These are phyloP conservation scores for Monosporascus ibericus DNA, from an alignment of 2,329 filamentous ascomycete genomes.

Conservation along the genomic window DNA sequence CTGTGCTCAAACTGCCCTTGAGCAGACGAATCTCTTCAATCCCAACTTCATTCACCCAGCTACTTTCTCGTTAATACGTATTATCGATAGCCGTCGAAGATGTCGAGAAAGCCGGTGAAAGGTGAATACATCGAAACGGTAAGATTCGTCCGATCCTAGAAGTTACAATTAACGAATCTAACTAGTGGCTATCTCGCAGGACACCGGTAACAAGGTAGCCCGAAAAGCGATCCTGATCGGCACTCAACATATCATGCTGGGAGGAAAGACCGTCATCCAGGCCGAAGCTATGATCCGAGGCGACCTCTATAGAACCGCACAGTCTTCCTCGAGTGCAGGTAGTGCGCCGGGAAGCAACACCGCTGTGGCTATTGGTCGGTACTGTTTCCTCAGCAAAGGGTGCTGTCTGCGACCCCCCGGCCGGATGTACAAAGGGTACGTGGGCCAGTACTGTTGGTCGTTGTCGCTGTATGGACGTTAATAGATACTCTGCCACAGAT, in stretches of 20 bases:
- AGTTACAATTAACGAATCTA: too few species aligned
- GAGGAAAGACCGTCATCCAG: conserved; percentile 93
- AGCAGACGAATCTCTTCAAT: not conserved
- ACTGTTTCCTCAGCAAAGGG: conserved; percentile 79
- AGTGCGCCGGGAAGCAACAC: conserved; percentile 46
- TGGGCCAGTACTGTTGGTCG: not conserved
- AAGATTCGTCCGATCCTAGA: conserved; percentile 22
- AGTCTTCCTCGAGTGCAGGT: conserved; percentile 33
- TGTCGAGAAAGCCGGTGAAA: conserved; percentile 73
- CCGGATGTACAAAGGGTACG: conserved; percentile 68
- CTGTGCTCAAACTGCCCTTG: not conserved
- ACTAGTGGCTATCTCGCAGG: conserved; percentile 43
- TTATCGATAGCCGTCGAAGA: conserved; percentile 29
- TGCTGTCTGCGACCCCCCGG: conserved; percentile 78
- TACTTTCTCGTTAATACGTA: too few species aligned
- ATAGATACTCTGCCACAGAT: conserved; percentile 24
- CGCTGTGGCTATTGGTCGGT: conserved; percentile 82
- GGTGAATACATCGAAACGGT: conserved; percentile 98
- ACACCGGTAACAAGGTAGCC: conserved; percentile 97
- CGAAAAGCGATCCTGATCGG: conserved; percentile 87
- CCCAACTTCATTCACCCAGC: not conserved
- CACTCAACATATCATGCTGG: conserved; percentile 96
- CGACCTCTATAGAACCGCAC: conserved; percentile 63
- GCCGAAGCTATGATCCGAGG: conserved; percentile 91
- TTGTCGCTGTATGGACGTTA: not conserved